Percentiles rank a stretch among this genome's conserved stretches.
Conservation (phyloP, 129 eudicot genomes). For the Rutidosis leptorrhynchoides region DNA sequence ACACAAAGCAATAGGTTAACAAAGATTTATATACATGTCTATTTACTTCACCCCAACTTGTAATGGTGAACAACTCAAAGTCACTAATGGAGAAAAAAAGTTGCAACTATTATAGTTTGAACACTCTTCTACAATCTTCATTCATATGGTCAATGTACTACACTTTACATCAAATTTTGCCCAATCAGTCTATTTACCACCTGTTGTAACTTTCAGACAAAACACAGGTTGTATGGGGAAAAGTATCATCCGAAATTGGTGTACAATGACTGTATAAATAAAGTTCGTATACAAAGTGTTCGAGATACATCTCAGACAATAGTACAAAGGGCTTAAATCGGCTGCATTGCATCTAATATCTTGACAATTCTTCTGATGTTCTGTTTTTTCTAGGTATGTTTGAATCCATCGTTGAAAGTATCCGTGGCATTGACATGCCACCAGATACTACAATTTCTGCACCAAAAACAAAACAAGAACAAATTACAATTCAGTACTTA, state of each 20-base stretch:
- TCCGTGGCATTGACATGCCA: conserved; percentile 98
- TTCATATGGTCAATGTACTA: not conserved
- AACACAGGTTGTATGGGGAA: not conserved
- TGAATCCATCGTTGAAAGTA: conserved; percentile 68
- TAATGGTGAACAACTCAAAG: not conserved
- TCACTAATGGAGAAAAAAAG: not conserved
- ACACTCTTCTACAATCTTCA: conserved; percentile 2
- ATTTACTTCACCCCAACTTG: not conserved
- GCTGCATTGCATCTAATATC: conserved; percentile 23
- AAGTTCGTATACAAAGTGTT: conserved; percentile 1
- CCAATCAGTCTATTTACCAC: not conserved
- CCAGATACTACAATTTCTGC: conserved; percentile 97
- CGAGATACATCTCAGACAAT: conserved; percentile 5
- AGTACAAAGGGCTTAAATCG: not conserved
- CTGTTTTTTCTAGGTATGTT: conserved; percentile 50
- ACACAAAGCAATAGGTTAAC: not conserved
- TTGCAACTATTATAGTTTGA: not conserved
- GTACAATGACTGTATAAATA: conserved; percentile 3
- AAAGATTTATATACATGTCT: not conserved
- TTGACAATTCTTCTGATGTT: conserved; percentile 37
- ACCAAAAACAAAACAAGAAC: conserved; percentile 24
- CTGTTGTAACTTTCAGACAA: not conserved
- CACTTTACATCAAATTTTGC: not conserved
- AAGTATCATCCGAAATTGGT: not conserved
- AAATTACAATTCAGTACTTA: not conserved